Evolutionary conservation across 1,139 yeast species (phyloP), one percentile per base, ranked within the genome.

Genomic region (Blastobotrys arbuscula): DNA sequence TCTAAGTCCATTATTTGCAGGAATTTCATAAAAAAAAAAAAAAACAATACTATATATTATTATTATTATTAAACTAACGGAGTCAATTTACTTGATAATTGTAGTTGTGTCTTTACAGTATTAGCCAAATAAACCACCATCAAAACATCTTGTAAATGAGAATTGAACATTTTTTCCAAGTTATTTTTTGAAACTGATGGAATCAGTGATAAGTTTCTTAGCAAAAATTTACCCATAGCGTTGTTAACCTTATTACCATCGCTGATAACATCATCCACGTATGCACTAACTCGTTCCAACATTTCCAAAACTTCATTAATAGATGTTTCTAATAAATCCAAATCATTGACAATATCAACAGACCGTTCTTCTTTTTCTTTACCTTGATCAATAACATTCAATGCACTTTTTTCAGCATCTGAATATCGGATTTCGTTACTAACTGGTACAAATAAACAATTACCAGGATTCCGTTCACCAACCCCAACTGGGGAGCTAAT

Each of bases 71-170:
- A 66, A 42, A 73, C 69, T 47, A 73, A 63, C 45, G 82, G 77
- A 47, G 92, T 82, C 63, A 86, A 76, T 66, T 85, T 80, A 42
- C 89, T 82, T 62, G 89, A 81, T 62, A 84, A 75, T 63, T 84
- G 92, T 57, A 86, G 77, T 70, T 88, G 96, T 56, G 89, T 86
- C 71, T 84, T 85, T 59, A 88, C 82, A 47, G 94, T 87, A 62
- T 84, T 82, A 52, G 95, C 84, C 69, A 88, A 76, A 65, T 82
- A 85, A 62, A 86, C 94, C 57, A 88, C 78, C 82, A 87, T 81
- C 55, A 85, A 76, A 40, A 88, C 82, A 63, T 88, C 96, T 68
- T 86, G 90, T 64, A 83, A 74, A 66, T 86, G 90, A 49, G 79
- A 76, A 61, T 79, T 79, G 75, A 87, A 82, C 56, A 81, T 76